A percentile compares a stretch with the other conserved stretches of the same genome.
phyloP scores from a whole-genome alignment of 441 rosid genomes.

The Gossypium gossypioides region DNA sequence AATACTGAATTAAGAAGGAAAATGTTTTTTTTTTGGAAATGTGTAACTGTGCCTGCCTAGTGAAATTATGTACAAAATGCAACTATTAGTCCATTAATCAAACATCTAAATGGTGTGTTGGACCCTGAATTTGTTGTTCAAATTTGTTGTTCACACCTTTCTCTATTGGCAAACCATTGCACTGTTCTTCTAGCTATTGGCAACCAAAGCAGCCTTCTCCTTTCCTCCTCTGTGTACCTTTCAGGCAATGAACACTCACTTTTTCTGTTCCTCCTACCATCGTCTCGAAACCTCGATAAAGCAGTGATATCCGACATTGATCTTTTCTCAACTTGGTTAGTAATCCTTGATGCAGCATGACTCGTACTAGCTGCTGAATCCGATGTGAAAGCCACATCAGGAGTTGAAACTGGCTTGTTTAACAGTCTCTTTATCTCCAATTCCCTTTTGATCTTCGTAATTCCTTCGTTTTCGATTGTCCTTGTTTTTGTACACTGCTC shows the following conservation, averaged over 20 bases:
- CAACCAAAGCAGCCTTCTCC: constrained; percentile 60
- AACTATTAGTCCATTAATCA: background rate
- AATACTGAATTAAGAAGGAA: background rate
- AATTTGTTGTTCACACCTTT: constrained; percentile 28
- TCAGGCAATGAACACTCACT: constrained; percentile 25
- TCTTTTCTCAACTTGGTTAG: constrained; percentile 35
- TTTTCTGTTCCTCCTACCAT: constrained; percentile 17
- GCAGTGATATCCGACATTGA: constrained; percentile 73
- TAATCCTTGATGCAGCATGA: constrained; percentile 20
- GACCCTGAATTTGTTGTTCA: constrained; percentile 20
- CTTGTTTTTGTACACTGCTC: background rate
- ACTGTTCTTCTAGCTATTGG: constrained; percentile 75
- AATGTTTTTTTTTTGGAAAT: background rate
- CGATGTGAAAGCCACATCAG: constrained; percentile 22
- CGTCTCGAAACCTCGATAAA: constrained; percentile 39
- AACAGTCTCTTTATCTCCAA: constrained; percentile 44
- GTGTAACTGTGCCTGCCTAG: background rate
- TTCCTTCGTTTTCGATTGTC: constrained; percentile 19
- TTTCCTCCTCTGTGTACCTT: constrained; percentile 35
- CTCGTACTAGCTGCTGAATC: constrained; percentile 12
- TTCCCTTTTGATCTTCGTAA: constrained; percentile 41
- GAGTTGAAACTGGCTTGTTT: constrained; percentile 1
- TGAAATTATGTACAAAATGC: constrained; percentile 1
- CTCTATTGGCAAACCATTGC: constrained; percentile 76
- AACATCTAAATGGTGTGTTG: constrained; percentile 23